phyloP scores from a whole-genome alignment of 805 yeast species.

The Candida chauliodis region DNA sequence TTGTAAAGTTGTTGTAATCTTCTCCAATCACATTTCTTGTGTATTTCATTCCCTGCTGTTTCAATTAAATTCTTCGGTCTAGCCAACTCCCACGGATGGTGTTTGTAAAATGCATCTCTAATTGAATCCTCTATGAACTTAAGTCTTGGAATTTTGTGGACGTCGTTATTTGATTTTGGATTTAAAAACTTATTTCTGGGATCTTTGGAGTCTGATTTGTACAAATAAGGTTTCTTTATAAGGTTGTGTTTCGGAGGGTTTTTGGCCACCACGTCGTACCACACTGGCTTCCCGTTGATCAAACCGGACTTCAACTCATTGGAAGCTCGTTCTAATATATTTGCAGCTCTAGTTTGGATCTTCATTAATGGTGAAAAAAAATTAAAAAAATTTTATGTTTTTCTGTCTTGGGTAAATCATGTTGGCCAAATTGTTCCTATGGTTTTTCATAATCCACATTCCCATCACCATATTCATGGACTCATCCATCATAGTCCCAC shows the following conservation, averaged over 20 bases:
- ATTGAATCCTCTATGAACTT: conserved; percentile 72
- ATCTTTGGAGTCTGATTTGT: conserved; percentile 23
- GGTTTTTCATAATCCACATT: conserved; percentile 61
- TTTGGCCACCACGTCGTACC: conserved; percentile 83
- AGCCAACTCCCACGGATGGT: conserved; percentile 98
- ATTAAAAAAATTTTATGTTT: conserved; percentile 4
- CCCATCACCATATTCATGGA: conserved; percentile 77
- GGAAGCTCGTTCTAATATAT: conserved; percentile 77
- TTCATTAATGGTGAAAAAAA: conserved; percentile 42
- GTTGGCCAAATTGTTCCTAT: conserved; percentile 40
- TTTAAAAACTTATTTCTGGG: conserved; percentile 15
- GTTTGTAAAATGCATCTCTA: conserved; percentile 77
- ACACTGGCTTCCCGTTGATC: conserved; percentile 71
- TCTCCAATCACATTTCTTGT: conserved; percentile 66
- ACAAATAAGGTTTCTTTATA: conserved; percentile 40
- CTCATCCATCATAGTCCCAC: conserved; percentile 65
- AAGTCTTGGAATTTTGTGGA: conserved; percentile 53
- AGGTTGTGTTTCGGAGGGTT: conserved; percentile 75
- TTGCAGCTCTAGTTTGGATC: conserved; percentile 65
- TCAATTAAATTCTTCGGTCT: conserved; percentile 84
- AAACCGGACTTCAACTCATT: conserved; percentile 68
- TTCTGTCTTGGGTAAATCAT: conserved; percentile 1
- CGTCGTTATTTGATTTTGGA: conserved; percentile 22
- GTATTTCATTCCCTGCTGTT: conserved; percentile 55
- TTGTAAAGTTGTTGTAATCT: conserved; percentile 66